These are phyloP conservation scores for Hanseniaspora valbyensis DNA, from an alignment of 805 yeast species.

Conservation along the genomic window DNA sequence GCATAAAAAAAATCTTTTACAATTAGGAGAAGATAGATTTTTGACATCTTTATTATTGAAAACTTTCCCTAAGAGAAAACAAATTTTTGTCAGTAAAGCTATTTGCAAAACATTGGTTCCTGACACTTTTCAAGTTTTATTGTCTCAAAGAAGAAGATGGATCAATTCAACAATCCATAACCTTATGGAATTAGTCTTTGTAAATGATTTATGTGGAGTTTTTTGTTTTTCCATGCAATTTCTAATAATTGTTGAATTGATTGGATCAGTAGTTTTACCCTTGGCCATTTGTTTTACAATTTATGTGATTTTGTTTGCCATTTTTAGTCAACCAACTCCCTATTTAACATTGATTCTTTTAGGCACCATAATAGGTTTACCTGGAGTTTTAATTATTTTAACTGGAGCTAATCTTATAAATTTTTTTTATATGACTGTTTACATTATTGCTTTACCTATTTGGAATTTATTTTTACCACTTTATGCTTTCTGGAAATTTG, in stretches of 20 bases:
- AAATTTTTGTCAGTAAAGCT: slow-evolving; percentile 77
- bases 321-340: slow-evolving; percentile 66
- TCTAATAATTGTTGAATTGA: slow-evolving; percentile 67
- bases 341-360: slow-evolving; percentile 62
- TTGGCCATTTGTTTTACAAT: slow-evolving; percentile 76
- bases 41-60: slow-evolving; percentile 74
- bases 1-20: slow-evolving; percentile 72
- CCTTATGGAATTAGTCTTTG: slow-evolving; percentile 73
- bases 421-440: slow-evolving; percentile 66
- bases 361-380: slow-evolving; percentile 72
- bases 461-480: slow-evolving; percentile 86
- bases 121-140: slow-evolving; percentile 58
- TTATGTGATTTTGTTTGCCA: slow-evolving; percentile 63
- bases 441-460: slow-evolving; percentile 72
- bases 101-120: slow-evolving; percentile 91
- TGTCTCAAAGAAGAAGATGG: slow-evolving; percentile 95
- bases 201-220: slow-evolving; percentile 83
- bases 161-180: slow-evolving; percentile 91
- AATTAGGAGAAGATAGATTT: slow-evolving; percentile 85
- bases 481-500: slow-evolving; percentile 89
- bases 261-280: slow-evolving; percentile 82
- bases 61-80: slow-evolving; percentile 83
- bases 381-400: slow-evolving; percentile 68
- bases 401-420: slow-evolving; percentile 69
- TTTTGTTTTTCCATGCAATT: slow-evolving; percentile 94